These are phyloP conservation scores for Fusarium cyanostomum DNA, from an alignment of 2,329 filamentous ascomycete genomes.

Conservation along the genomic window DNA sequence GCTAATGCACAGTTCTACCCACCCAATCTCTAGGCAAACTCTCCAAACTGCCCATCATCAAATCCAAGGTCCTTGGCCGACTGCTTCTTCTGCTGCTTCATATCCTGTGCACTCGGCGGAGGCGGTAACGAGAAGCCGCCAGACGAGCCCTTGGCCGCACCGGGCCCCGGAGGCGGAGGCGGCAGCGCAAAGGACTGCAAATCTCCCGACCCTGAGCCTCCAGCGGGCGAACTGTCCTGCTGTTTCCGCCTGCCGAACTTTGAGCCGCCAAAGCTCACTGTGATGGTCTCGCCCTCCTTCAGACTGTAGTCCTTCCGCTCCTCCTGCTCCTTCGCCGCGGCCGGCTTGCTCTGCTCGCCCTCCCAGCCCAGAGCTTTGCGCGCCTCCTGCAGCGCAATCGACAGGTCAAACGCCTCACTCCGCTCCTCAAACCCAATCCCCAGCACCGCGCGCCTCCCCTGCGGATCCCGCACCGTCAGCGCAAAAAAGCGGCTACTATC, in stretches of 20 bases:
- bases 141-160: slow-evolving; percentile 45
- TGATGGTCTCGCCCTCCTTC: slow-evolving; percentile 91
- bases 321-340: slow-evolving; percentile 49
- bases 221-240: slow-evolving; percentile 34
- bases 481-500: slow-evolving; percentile 89
- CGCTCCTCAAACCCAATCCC: slow-evolving; percentile 90
- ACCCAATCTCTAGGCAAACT: slow-evolving; percentile 68
- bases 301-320: slow-evolving; percentile 75
- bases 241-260: slow-evolving; percentile 61
- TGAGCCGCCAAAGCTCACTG: slow-evolving; percentile 73
- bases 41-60: slow-evolving; percentile 88
- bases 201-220: slow-evolving; percentile 42
- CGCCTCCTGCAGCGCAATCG: slow-evolving; percentile 81
- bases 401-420: slow-evolving; percentile 86
- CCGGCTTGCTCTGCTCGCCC: slow-evolving; percentile 49
- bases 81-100: slow-evolving; percentile 66
- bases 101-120: slow-evolving; percentile 69
- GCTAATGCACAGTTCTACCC: slow-evolving; percentile 28
- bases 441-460: slow-evolving; percentile 78
- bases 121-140: slow-evolving; percentile 67
- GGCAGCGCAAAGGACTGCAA: slow-evolving; percentile 75
- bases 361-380: slow-evolving; percentile 74
- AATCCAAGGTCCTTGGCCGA: slow-evolving; percentile 77
- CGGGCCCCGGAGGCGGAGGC: slow-evolving; percentile 67
- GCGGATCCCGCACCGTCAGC: slow-evolving; percentile 78